These are phyloP conservation scores for Phytophthora macrochlamydospora DNA, from an alignment of 352 stramenopile species.

Conservation along the genomic window DNA sequence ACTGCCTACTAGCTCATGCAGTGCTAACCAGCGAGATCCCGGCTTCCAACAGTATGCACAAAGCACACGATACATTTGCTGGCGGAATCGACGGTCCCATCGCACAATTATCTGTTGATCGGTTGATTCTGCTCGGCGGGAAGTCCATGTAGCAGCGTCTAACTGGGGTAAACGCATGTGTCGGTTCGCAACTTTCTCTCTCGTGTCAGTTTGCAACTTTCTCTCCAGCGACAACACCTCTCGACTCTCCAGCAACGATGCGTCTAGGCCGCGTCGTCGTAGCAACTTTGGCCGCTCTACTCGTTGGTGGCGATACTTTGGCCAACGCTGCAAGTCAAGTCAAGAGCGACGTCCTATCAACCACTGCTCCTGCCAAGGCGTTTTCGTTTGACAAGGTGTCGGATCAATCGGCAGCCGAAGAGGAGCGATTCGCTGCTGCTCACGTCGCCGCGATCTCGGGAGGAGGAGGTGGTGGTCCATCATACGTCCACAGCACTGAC, in stretches of 20 bases:
- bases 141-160: too few species aligned
- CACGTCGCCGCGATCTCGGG: neutral
- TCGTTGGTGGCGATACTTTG: neutral
- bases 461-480: neutral
- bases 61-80: too few species aligned
- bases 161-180: too few species aligned
- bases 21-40: too few species aligned
- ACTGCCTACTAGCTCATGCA: too few species aligned
- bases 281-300: neutral
- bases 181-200: too few species aligned
- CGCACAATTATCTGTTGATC: too few species aligned
- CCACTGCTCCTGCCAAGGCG: neutral
- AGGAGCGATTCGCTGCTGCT: neutral
- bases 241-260: neutral
- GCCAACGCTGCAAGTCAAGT: neutral
- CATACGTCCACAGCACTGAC: too few species aligned
- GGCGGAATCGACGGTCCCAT: too few species aligned
- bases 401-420: neutral
- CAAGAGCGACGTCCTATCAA: neutral
- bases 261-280: neutral
- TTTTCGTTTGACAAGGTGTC: neutral
- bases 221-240: neutral
- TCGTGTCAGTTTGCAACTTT: neutral
- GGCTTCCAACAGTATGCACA: too few species aligned
- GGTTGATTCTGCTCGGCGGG: too few species aligned